Percentiles rank a stretch among this genome's conserved stretches.
Conservation (phyloP, 805 yeast genomes). For the Schizosaccharomyces lindneri region DNA sequence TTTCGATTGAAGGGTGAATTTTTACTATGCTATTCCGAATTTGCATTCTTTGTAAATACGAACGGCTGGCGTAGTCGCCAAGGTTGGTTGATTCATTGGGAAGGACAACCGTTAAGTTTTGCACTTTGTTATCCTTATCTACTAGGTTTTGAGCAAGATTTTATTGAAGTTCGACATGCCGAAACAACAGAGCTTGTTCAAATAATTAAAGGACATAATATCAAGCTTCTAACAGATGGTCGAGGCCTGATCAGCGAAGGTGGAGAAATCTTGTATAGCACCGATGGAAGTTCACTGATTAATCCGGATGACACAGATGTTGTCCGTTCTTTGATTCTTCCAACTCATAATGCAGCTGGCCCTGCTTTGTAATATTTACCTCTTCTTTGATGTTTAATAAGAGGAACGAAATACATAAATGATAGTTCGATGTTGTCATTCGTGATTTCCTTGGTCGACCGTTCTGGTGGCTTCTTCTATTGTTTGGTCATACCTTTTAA, state of each 20-base stretch:
- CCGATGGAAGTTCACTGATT: neutral
- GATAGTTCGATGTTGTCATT: neutral
- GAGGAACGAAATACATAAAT: neutral
- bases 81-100: conserved; percentile 90
- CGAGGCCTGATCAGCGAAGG: conserved; percentile 1
- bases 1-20: conserved; percentile 77
- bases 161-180: conserved; percentile 79
- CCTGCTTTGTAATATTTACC: neutral
- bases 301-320: neutral
- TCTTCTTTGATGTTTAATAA: neutral
- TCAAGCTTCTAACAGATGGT: conserved; percentile 26
- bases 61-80: conserved; percentile 93
- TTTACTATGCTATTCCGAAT: conserved; percentile 68
- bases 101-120: conserved; percentile 77
- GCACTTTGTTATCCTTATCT: conserved; percentile 87
- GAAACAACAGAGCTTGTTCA: conserved; percentile 66
- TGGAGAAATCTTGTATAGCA: conserved; percentile 1
- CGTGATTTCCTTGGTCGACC: too few species aligned
- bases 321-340: neutral
- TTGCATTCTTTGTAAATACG: conserved; percentile 78
- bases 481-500: too few species aligned
- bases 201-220: conserved; percentile 80
- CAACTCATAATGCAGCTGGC: neutral
- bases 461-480: too few species aligned
- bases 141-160: conserved; percentile 67